Evolutionary conservation across 257 asterid genomes (phyloP).

Genomic region (Solanum pinnatisectum): DNA sequence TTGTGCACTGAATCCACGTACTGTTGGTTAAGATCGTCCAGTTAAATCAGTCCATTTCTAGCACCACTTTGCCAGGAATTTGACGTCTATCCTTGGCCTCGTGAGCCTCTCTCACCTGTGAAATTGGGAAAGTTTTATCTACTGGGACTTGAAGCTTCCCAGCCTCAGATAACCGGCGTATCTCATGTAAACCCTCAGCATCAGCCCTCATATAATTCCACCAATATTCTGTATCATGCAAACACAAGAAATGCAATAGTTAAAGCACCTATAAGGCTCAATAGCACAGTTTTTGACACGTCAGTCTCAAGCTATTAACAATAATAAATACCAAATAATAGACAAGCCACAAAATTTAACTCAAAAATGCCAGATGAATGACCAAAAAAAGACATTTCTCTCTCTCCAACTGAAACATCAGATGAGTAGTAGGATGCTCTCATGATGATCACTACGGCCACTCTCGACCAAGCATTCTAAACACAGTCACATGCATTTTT

Average conservation of each 20-base stretch:
- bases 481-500: not conserved
- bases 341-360: not conserved
- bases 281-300: not conserved
- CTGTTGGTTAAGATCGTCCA: not conserved
- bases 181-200: slow-evolving; percentile 74
- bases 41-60: slow-evolving; percentile 43
- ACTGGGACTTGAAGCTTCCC: slow-evolving; percentile 82
- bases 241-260: not conserved
- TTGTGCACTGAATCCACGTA: not conserved
- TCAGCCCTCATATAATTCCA: slow-evolving; percentile 98
- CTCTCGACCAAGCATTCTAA: not conserved
- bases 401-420: not conserved
- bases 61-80: slow-evolving; percentile 76
- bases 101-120: slow-evolving; percentile 76
- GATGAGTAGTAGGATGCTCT: not conserved
- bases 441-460: not conserved
- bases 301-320: not conserved
- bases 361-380: not conserved
- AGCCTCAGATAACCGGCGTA: slow-evolving; percentile 46
- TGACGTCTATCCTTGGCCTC: slow-evolving; percentile 64
- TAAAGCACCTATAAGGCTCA: not conserved
- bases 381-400: not conserved
- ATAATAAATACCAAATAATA: not conserved
- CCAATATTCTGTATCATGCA: slow-evolving; percentile 52
- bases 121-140: slow-evolving; percentile 61